These are phyloP conservation scores for Tetrahymena borealis DNA, from an alignment of 73 alveolate species.

Conservation along the genomic window DNA sequence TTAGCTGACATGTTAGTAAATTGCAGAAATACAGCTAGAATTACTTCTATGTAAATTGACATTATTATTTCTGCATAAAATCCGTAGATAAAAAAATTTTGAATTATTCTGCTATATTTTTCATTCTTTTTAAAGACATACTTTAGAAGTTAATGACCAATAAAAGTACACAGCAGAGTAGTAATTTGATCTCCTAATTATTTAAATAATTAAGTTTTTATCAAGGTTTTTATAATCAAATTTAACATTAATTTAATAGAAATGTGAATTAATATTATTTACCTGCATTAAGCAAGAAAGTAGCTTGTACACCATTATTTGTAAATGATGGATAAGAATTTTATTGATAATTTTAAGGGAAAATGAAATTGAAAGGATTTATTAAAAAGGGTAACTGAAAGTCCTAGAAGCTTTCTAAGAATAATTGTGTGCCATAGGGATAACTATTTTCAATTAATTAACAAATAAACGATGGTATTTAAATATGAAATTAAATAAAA, in stretches of 20 bases:
- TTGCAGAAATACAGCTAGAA: neutral
- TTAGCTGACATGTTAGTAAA: neutral
- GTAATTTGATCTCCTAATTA: neutral
- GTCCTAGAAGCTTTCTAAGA: neutral
- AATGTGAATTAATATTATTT: no score
- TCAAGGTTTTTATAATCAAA: neutral
- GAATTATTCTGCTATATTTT: neutral
- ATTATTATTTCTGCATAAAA: neutral
- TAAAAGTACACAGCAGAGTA: neutral
- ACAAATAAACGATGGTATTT: neutral
- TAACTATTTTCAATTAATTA: neutral
- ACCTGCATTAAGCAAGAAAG: neutral
- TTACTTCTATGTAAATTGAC: neutral
- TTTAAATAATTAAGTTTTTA: neutral
- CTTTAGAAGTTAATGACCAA: neutral
- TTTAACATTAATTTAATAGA: no score
- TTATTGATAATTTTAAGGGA: neutral
- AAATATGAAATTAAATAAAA: neutral
- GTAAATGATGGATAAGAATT: neutral
- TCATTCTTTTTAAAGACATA: neutral
- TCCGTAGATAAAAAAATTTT: neutral
- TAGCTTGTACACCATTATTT: neutral
- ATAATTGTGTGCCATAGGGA: neutral
- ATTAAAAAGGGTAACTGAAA: neutral
- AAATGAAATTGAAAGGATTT: neutral